Evolutionary conservation across 352 stramenopile species (phyloP), one percentile per base, ranked within the genome.

Genomic region (Pythium brachiatum): DNA sequence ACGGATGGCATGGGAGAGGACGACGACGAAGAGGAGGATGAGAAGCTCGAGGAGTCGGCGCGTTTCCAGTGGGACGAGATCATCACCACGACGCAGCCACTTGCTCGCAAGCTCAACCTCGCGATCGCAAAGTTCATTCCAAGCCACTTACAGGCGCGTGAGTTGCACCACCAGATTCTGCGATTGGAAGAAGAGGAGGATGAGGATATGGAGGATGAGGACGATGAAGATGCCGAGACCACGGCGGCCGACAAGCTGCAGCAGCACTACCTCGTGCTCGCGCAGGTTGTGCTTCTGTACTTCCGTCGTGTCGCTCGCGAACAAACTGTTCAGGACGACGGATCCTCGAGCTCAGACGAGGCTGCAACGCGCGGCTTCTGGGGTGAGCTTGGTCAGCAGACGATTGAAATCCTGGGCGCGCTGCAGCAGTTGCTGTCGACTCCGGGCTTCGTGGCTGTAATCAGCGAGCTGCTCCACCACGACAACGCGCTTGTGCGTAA

Each of bases 401-500:
- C 83, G 12, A 87, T 94, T 39, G 85, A 95, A 27, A 85, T 92
- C 26, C 66, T 95, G 3, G 70, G 78, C n/a, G 74, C 83, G 18
- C 64, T 95, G 29, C 85, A 95, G 70, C 80, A 92, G 60, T 70
- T 95, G 56, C 65, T 96, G 59, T 94, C 88, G 5, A 92, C 86
- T 2, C 88, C 88, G 13, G 81, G 84, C 36, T 96, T 96, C 39
- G 78, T 96, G 3, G 86, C 88, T 11, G 78, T 96, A 15, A 94
- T 95, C 26, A 75, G 82, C 18, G 88, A 94, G 54, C 53, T 96
- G 38, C 57, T 96, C 36, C 88, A 90, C 57, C 88, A 96, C 62
- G 86, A 95, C 38, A 92, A 91, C 60, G 85, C 78, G 23, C 62
- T 92, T n/a, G 83, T 96, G 47, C 88, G 88, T 27, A 92, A 93